Conservation (phyloP, 768 basidiomycete genomes). For the Lentinus tigrinus region DNA sequence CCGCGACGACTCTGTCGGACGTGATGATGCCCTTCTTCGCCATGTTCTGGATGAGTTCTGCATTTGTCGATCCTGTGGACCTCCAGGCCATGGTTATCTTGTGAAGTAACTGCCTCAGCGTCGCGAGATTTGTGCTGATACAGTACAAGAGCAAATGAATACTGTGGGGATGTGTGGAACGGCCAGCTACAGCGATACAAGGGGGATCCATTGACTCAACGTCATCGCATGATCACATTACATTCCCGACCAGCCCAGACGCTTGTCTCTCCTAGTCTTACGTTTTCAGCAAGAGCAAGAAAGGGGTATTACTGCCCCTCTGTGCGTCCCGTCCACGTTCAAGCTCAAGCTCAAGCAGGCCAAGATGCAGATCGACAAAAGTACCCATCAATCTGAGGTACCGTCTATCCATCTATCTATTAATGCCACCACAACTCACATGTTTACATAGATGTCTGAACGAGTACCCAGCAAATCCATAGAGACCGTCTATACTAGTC, state of each 20-base stretch:
- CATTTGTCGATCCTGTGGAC: constrained; percentile 66
- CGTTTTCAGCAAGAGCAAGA: too few relatives aligned
- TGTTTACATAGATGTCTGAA: background rate
- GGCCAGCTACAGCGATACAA: too few relatives aligned
- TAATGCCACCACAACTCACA: background rate
- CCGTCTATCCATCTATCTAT: background rate
- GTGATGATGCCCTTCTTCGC: constrained; percentile 49
- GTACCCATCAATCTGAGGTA: too few relatives aligned
- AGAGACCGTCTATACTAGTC: constrained; percentile 18
- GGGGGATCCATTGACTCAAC: too few relatives aligned
- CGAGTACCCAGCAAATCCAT: constrained; percentile 9
- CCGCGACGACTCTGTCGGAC: constrained; percentile 54
- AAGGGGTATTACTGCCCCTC: too few relatives aligned
- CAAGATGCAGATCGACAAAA: too few relatives aligned
- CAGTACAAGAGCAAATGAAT: background rate
- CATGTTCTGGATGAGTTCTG: constrained; percentile 74
- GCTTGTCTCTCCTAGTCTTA: too few relatives aligned
- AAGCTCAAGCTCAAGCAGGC: too few relatives aligned
- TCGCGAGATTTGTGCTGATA: background rate
- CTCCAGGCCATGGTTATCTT: constrained; percentile 79
- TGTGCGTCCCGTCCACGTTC: too few relatives aligned
- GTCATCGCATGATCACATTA: too few relatives aligned
- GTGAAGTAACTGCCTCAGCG: background rate
- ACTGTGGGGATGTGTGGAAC: background rate
- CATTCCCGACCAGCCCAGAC: too few relatives aligned